phyloP scores from a whole-genome alignment of 345 rosid species.

The Draba incana region DNA sequence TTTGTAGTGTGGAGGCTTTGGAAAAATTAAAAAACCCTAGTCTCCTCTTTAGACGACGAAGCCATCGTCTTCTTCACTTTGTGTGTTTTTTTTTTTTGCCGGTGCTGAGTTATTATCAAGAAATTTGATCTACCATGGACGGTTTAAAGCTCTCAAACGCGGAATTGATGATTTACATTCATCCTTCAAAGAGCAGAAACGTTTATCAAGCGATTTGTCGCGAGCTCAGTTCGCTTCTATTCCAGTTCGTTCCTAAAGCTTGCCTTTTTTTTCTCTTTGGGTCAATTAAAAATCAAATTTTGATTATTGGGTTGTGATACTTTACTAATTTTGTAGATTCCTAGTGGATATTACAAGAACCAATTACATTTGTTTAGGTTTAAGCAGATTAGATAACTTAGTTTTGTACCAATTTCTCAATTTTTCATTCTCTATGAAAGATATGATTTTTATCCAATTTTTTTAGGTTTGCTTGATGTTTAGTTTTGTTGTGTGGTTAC shows the following conservation, averaged over 20 bases:
- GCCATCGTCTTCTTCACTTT: background rate
- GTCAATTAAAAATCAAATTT: background rate
- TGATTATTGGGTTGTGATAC: background rate
- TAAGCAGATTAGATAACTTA: too few relatives aligned
- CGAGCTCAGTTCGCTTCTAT: constrained; percentile 76
- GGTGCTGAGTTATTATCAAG: background rate
- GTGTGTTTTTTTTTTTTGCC: too few relatives aligned
- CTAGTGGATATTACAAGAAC: background rate
- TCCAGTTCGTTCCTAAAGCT: constrained; percentile 64
- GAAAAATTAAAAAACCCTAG: too few relatives aligned
- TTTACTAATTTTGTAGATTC: background rate
- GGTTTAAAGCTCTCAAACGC: constrained; percentile 70
- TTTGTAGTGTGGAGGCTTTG: too few relatives aligned
- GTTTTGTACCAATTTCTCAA: too few relatives aligned
- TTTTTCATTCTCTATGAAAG: background rate
- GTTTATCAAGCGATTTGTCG: constrained; percentile 66
- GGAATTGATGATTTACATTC: constrained; percentile 59
- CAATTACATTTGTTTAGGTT: constrained; percentile 3
- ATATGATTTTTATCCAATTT: too few relatives aligned
- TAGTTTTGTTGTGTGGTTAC: too few relatives aligned
- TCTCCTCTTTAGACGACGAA: background rate
- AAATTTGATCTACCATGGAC: constrained; percentile 51
- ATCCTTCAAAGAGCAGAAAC: constrained; percentile 63
- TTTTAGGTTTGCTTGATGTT: too few relatives aligned
- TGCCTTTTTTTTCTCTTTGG: background rate